Evolutionary conservation across 129 eudicot species (phyloP), one percentile per base, ranked within the genome.

Genomic region (Pulicaria dysenterica): DNA sequence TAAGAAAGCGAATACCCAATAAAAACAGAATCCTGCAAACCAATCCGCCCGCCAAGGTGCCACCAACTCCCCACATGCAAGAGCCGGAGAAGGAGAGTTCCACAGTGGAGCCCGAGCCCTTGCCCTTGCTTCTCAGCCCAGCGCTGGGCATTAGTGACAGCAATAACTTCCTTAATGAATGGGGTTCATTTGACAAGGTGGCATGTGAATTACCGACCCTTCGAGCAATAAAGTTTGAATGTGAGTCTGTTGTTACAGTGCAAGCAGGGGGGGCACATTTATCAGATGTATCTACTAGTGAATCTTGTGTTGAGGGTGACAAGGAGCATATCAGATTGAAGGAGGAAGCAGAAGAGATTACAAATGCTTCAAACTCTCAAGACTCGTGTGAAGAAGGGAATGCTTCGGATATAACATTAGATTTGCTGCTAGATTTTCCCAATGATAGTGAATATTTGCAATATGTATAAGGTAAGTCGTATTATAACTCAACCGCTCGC

Each of bases 401-500:
- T 64, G 78, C 80, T 37, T 75, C 88, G 0, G 90, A 88, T 63
- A 64, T 86, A 46, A 85, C 87, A 39, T 50, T 84, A 86, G 75
- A 84, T 76, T 66, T 88, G 65, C 69, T 92, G 50, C 72, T 88
- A 6, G 97, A 92, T 78, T 77, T 85, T 37, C 93, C 96, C 16
- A 70, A 64, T 2, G 82, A 71, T 64, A 86, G 77, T 2, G 82
- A 81, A 53, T 81, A 78, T 63, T 77, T 81, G 87, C 79, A 77
- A 46, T 87, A 83, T 64, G 74, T 72, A 44, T 72, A 83, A 74
- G 80, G 74, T 43, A 54, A 82, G 54, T 44, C 17, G 2, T 73
- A 34, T 53, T 81, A 82, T 40, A 75, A 43, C 13, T 7, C 55
- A 19, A 48, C 48, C 48, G 54, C 49, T 34, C n/a, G 4, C 36